phyloP scores from a whole-genome alignment of 371 early-diverging fungal genomes.

The Syncephalastrum monosporum region DNA sequence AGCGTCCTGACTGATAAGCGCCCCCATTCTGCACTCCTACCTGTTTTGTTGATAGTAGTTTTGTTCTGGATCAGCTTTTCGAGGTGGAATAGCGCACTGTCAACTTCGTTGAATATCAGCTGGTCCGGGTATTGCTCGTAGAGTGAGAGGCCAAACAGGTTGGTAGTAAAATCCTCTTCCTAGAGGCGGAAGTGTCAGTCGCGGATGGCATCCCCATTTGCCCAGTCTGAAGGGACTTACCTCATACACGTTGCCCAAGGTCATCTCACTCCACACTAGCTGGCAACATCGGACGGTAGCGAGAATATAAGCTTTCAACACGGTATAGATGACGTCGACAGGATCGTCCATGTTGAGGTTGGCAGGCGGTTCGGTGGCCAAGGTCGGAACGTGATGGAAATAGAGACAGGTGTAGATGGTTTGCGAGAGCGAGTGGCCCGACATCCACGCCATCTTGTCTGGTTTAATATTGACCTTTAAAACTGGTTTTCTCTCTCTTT shows the following conservation, averaged over 20 bases:
- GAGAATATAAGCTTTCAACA: conserved; percentile 52
- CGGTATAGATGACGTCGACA: conserved; percentile 34
- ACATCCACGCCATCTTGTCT: conserved; percentile 68
- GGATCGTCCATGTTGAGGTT: conserved; percentile 1
- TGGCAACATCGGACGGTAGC: conserved; percentile 57
- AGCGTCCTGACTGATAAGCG: too few species aligned
- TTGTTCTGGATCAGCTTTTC: conserved; percentile 1
- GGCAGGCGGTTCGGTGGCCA: conserved; percentile 26
- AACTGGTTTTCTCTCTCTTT: not conserved
- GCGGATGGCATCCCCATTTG: not conserved
- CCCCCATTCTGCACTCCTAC: too few species aligned
- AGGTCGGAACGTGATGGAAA: conserved; percentile 50
- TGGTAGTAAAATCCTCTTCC: conserved; percentile 75
- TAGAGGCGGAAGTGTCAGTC: conserved; percentile 7
- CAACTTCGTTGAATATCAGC: conserved; percentile 47
- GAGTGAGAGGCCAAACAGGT: conserved; percentile 61
- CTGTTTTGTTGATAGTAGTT: too few species aligned
- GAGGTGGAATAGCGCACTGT: conserved; percentile 27
- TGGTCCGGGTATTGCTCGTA: conserved; percentile 51
- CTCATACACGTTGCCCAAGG: conserved; percentile 61
- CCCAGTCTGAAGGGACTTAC: conserved; percentile 15
- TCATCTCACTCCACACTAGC: conserved; percentile 64
- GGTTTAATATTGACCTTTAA: not conserved
- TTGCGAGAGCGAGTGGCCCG: conserved; percentile 72
- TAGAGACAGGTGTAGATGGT: conserved; percentile 74